These are phyloP conservation scores for Willaertia magna DNA, from an alignment of 208 protist species.

Conservation along the genomic window DNA sequence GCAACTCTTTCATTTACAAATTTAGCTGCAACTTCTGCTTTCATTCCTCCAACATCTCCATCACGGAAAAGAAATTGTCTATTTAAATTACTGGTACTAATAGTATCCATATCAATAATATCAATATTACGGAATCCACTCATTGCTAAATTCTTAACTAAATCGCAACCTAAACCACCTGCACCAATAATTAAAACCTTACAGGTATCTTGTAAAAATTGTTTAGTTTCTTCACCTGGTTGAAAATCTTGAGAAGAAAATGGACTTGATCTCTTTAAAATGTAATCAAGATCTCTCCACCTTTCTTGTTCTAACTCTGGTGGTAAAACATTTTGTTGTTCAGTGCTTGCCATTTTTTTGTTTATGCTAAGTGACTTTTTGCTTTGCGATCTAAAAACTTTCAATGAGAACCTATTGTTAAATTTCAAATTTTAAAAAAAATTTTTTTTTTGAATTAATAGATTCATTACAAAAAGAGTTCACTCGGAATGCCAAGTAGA, in stretches of 20 bases:
- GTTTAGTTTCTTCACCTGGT: neutral
- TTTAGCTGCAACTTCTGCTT: slow-evolving; percentile 58
- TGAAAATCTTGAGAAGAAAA: neutral
- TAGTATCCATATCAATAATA: slow-evolving; percentile 85
- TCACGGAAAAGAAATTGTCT: slow-evolving; percentile 76
- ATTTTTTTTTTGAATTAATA: too few relatives aligned
- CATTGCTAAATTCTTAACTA: slow-evolving; percentile 66
- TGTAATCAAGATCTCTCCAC: neutral
- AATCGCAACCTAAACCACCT: slow-evolving; percentile 8
- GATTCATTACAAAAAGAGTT: too few relatives aligned
- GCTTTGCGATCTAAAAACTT: too few relatives aligned
- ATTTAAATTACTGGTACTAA: slow-evolving; percentile 82
- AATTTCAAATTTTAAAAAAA: too few relatives aligned
- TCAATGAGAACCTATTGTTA: too few relatives aligned
- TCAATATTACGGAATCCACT: slow-evolving; percentile 62
- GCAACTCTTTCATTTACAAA: slow-evolving; percentile 65
- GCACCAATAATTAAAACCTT: slow-evolving; percentile 10
- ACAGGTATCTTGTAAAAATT: neutral
- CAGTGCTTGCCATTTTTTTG: too few relatives aligned
- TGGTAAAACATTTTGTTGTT: neutral
- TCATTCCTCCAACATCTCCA: slow-evolving; percentile 58
- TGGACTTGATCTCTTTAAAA: neutral
- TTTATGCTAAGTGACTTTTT: too few relatives aligned
- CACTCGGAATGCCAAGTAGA: too few relatives aligned
- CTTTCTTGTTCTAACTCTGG: neutral